Evolutionary conservation across 2,329 filamentous ascomycete species (phyloP).

Genomic region (Chaetomium sp.): DNA sequence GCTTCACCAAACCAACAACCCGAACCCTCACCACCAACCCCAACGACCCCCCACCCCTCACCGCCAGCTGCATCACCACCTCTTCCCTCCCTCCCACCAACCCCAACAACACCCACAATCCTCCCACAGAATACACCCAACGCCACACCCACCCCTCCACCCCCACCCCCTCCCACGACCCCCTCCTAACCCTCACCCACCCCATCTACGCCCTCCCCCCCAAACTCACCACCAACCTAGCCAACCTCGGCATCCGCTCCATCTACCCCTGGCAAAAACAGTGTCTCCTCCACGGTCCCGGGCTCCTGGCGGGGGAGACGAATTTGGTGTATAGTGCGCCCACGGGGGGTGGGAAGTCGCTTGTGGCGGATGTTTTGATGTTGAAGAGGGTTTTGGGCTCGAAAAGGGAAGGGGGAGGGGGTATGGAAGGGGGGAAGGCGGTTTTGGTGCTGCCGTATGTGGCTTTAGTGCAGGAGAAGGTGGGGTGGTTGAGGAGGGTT

Average conservation of each 20-base stretch:
- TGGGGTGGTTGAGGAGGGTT: slow-evolving; percentile 63
- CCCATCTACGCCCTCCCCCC: slow-evolving; percentile 56
- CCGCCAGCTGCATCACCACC: slow-evolving; percentile 15
- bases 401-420: no score
- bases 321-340: slow-evolving; percentile 77
- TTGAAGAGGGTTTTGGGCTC: slow-evolving; percentile 63
- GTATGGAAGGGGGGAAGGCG: slow-evolving; percentile 46
- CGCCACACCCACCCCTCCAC: slow-evolving; percentile 46
- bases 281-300: slow-evolving; percentile 62
- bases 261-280: slow-evolving; percentile 78
- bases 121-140: slow-evolving; percentile 50
- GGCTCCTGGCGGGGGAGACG: slow-evolving; percentile 56
- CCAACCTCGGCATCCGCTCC: slow-evolving; percentile 57
- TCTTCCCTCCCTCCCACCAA: slow-evolving; percentile 14
- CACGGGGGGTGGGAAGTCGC: slow-evolving; percentile 70
- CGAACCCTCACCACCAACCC: not conserved
- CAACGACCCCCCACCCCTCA: slow-evolving; percentile 18
- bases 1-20: not conserved
- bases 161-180: slow-evolving; percentile 45
- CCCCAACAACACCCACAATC: not conserved
- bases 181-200: slow-evolving; percentile 56
- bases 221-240: slow-evolving; percentile 58
- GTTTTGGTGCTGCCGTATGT: slow-evolving; percentile 71
- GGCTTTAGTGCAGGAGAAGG: slow-evolving; percentile 72
- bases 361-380: slow-evolving; percentile 69